Conservation (phyloP, 495 filamentous ascomycete genomes). For the Neurospora cerealis region DNA sequence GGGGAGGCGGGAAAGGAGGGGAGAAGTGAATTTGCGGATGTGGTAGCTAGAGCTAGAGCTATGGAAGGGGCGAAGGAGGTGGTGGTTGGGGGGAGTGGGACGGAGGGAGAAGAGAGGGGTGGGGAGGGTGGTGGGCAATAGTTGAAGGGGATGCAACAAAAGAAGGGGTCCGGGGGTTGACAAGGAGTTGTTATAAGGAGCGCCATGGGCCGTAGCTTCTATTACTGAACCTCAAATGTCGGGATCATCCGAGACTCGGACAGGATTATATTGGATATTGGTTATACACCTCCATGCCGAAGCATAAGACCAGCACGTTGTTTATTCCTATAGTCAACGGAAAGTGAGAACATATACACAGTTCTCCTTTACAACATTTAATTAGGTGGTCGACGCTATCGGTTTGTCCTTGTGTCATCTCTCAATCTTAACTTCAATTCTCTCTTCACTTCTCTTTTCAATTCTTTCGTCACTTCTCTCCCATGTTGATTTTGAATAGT, state of each 20-base stretch:
- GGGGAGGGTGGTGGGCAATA: not conserved
- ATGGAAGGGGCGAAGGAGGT: conserved; percentile 3
- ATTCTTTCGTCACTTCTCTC: too few species aligned
- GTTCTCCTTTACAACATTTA: not conserved
- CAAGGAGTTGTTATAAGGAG: not conserved
- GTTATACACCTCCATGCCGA: too few species aligned
- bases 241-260: too few species aligned
- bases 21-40: conserved; percentile 7
- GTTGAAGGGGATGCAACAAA: not conserved
- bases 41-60: conserved; percentile 7
- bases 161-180: not conserved
- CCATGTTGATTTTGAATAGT: too few species aligned
- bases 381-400: too few species aligned
- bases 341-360: not conserved
- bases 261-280: too few species aligned
- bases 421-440: not conserved
- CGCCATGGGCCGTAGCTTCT: too few species aligned
- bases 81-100: not conserved
- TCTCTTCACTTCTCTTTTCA: not conserved
- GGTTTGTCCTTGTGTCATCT: too few species aligned
- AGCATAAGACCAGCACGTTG: too few species aligned
- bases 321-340: too few species aligned
- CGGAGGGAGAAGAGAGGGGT: not conserved
- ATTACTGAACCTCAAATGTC: too few species aligned
- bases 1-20: not conserved